Base-by-base conservation (phyloP, 192 early-diverging fungal genomes). In the Entophlyctis helioformis region DNA sequence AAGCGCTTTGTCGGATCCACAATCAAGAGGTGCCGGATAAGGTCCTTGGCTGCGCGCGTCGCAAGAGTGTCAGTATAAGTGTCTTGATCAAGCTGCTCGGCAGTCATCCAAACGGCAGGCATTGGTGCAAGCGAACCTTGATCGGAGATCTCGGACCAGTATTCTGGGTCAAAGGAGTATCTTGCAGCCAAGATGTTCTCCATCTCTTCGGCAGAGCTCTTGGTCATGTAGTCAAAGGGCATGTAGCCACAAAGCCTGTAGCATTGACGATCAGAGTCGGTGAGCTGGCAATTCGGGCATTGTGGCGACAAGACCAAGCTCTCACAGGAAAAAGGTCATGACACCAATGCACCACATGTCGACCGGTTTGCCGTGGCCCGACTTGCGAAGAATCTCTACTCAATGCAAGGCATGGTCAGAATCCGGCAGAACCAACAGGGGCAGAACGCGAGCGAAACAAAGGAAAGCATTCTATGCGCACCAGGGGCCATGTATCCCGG, bases 311-410 rank as follows among this genome's bases (percentile, higher is more conserved):
- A n/a, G n/a, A 25, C 22, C 22, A 18, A 31, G 42, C 24, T 45
- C 75, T 67, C 64, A 82, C 69, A 90, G 60, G 25, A 87, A 84
- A 56, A 86, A 93, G 26, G 90, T 83, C 44, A 96, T 84, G 13
- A 93, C 77, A 46, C 92, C 92, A 45, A 93, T 80, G 6, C 84
- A 85, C 90, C 90, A 98, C 54, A 98, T 69, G 60, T 98, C 91
- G 1, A 97, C 90, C 16, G 85, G 60, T 59, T 89, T 86, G 26
- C 87, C 84, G 61, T 97, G 85, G 5, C 83, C 82, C 41, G 74
- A 67, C 44, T 84, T 76, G 43, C 77, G 59, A n/a, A 92, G 59
- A 19, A 98, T 78, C 65, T 98, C 91, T 58, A 35, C 16, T n/a
- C n/a, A n/a, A n/a, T n/a, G n/a, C n/a, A n/a, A n/a, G n/a, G n/a